Base-by-base conservation (phyloP, 257 asterid genomes). In the Rhazya stricta region DNA sequence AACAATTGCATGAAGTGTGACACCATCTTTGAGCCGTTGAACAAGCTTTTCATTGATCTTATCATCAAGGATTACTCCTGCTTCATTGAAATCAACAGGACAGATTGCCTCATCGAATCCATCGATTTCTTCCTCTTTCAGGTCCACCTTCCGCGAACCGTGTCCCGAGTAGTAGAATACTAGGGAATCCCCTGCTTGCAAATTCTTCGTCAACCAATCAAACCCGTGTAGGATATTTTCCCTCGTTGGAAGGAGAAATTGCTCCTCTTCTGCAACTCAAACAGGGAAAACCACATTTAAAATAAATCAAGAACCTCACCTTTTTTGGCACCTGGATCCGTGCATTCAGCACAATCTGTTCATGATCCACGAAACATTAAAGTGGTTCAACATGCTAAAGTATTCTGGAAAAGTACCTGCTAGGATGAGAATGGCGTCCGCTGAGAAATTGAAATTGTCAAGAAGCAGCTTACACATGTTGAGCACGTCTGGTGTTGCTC, bases 1-100 rank as follows among this genome's bases (percentile, higher is more conserved):
- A 1, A 92, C 67, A 2, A 92, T 82, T 18, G 97, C 93, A 56
- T 92, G 96, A 74, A 92, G 97, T 43, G 72, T 86, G 80, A 85
- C 91, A 0, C 84, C 88, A 39, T 6, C 18, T 36, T 53, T 73
- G 39, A 92, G 91, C 3, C 93, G 91, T 58, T 79, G 63, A 43
- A 92, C 90, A 43, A 89, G 81, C 69, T 79, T 71, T 71, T 77
- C 77, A 36, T 92, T 90, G 84, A 90, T 88, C 30, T 79, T 62
- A 54, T 92, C 85, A 70, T 92, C 97, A 3, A 86, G 19, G 37
- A 92, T 90, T 73, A 80, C 77, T 54, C 96, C 97, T 8, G 73
- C 73, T 2, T 73, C 70, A 58, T 84, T 67, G 76, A 84, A 92
- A 83, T 92, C 95, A 29, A 87, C 76, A 15, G 97, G 97, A 84